Conservation (phyloP, 1,139 yeast species). For the Pichia sp. region DNA sequence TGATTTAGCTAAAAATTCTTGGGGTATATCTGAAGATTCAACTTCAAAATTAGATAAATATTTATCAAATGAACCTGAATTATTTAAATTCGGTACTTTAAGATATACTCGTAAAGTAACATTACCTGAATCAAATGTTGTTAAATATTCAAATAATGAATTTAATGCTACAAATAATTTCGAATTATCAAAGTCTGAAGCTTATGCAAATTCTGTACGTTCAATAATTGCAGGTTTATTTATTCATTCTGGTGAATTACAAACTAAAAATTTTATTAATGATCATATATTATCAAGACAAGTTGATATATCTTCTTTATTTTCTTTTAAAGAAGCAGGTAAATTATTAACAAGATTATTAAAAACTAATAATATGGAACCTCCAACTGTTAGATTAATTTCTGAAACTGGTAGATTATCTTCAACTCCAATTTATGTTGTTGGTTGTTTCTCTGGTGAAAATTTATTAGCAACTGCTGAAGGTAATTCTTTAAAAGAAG, state of each 20-base stretch:
- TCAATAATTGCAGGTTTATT: constrained; percentile 69
- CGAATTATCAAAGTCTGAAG: constrained; percentile 26
- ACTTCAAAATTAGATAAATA: constrained; percentile 60
- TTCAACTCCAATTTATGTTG: constrained; percentile 78
- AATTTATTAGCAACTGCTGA: constrained; percentile 90
- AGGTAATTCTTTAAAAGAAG: constrained; percentile 88
- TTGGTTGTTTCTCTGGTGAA: constrained; percentile 83
- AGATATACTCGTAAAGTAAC: constrained; percentile 36
- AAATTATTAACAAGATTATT: constrained; percentile 77
- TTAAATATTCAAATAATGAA: constrained; percentile 24
- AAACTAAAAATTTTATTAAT: constrained; percentile 58
- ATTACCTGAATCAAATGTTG: constrained; percentile 38
- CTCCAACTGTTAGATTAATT: constrained; percentile 74
- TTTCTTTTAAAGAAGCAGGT: constrained; percentile 80
- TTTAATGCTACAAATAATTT: constrained; percentile 19
- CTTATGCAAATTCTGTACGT: constrained; percentile 50
- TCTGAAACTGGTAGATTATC: constrained; percentile 93
- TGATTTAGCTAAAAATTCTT: constrained; percentile 53
- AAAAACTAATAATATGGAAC: constrained; percentile 66
- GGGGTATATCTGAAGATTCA: constrained; percentile 86
- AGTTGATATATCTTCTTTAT: constrained; percentile 64
- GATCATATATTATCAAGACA: constrained; percentile 75
- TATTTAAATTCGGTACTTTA: constrained; percentile 57
- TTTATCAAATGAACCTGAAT: constrained; percentile 63
- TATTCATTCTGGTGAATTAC: constrained; percentile 57